A percentile compares a stretch with the other conserved stretches of the same genome.
Conservation (phyloP, 2,329 filamentous ascomycete species). For the Trichoderma brevicompactum region DNA sequence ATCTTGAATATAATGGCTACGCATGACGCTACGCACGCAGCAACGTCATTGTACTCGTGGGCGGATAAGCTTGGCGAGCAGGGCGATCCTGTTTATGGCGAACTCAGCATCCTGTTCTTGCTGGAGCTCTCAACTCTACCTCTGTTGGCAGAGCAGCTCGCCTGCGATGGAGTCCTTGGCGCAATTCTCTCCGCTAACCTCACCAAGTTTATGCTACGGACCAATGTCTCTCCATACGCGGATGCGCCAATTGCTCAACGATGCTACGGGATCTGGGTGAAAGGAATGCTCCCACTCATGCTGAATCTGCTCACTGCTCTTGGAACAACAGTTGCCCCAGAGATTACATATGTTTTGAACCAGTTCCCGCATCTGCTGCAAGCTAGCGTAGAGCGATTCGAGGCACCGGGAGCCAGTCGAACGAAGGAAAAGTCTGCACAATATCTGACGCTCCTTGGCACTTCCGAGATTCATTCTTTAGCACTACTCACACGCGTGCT, state of each 20-base stretch:
- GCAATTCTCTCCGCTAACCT: constrained; percentile 80
- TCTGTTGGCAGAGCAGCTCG: constrained; percentile 83
- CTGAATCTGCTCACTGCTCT: constrained; percentile 86
- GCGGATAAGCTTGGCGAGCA: constrained; percentile 78
- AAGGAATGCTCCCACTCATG: constrained; percentile 83
- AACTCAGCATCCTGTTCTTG: constrained; percentile 86
- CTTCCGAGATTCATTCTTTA: constrained; percentile 78
- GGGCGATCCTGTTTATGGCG: constrained; percentile 88
- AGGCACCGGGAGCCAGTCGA: constrained; percentile 60
- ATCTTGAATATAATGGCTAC: constrained; percentile 71
- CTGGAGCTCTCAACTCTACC: constrained; percentile 84
- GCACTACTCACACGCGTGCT: constrained; percentile 77
- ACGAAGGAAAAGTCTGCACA: constrained; percentile 55
- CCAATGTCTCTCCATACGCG: constrained; percentile 77
- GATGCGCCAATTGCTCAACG: constrained; percentile 68
- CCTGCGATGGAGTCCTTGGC: constrained; percentile 80
- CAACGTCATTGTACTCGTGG: constrained; percentile 90
- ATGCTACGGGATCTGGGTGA: constrained; percentile 87
- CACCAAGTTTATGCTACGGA: constrained; percentile 73
- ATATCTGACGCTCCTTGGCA: constrained; percentile 73
- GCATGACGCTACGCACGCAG: constrained; percentile 77
- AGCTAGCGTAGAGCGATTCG: constrained; percentile 73
- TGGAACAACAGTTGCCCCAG: constrained; percentile 78
- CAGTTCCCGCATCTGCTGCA: constrained; percentile 81
- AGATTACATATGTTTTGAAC: constrained; percentile 86